A percentile compares a stretch with the other conserved stretches of the same genome.
phyloP scores from a whole-genome alignment of 75 land plant species.

The Ceratopteris richardii region DNA sequence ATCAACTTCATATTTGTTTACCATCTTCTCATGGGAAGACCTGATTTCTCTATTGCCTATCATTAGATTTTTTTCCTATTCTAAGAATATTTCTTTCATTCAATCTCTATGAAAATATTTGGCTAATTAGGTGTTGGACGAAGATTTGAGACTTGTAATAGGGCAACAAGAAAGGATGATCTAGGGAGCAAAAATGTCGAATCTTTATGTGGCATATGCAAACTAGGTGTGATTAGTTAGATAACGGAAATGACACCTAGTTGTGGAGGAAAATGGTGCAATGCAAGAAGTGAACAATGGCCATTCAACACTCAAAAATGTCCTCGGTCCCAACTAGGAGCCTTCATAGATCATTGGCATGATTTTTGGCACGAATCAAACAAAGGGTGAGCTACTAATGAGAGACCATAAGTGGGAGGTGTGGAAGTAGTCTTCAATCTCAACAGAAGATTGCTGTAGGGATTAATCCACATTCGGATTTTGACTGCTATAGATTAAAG shows the following conservation, averaged over 20 bases:
- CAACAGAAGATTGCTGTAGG: too few relatives aligned
- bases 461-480: too few relatives aligned
- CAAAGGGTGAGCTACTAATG: too few relatives aligned
- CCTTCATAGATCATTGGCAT: too few relatives aligned
- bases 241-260: slow-evolving; percentile 79
- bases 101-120: slow-evolving; percentile 68
- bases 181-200: slow-evolving; percentile 84
- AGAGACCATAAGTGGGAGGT: too few relatives aligned
- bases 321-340: too few relatives aligned
- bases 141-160: slow-evolving; percentile 78
- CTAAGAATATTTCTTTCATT: slow-evolving; percentile 80
- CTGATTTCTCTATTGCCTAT: slow-evolving; percentile 79
- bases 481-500: too few relatives aligned
- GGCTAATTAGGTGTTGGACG: slow-evolving; percentile 91
- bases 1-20: slow-evolving; percentile 89
- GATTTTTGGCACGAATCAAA: too few relatives aligned
- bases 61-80: slow-evolving; percentile 78
- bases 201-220: slow-evolving; percentile 79
- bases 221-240: slow-evolving; percentile 92
- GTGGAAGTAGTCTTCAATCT: too few relatives aligned
- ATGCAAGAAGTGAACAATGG: too few relatives aligned
- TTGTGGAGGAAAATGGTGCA: slow-evolving; percentile 24
- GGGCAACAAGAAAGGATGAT: slow-evolving; percentile 93
- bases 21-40: slow-evolving; percentile 80
- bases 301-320: too few relatives aligned